These are phyloP conservation scores for Pisolithus microcarpus DNA, from an alignment of 768 basidiomycete genomes.

Conservation along the genomic window DNA sequence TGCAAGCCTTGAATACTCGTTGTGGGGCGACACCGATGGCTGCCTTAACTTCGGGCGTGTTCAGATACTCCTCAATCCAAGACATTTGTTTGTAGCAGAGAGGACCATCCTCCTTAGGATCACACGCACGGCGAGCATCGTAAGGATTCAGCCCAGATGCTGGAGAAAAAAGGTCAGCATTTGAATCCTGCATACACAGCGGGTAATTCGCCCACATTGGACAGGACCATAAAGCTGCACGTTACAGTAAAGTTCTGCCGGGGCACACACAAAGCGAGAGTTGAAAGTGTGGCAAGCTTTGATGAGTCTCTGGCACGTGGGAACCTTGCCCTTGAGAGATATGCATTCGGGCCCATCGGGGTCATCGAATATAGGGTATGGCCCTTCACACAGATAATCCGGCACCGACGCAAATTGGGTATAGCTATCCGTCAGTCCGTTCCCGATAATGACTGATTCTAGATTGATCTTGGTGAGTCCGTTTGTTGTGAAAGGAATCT, in stretches of 20 bases:
- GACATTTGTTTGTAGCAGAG: constrained; percentile 74
- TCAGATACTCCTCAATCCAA: constrained; percentile 90
- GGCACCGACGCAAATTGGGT: constrained; percentile 75
- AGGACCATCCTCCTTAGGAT: constrained; percentile 59
- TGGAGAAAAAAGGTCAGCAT: constrained; percentile 18
- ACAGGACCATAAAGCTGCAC: constrained; percentile 65
- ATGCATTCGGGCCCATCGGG: constrained; percentile 60
- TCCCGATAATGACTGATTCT: constrained; percentile 77
- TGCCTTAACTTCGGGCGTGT: constrained; percentile 68
- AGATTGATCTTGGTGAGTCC: constrained; percentile 66
- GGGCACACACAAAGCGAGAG: constrained; percentile 59
- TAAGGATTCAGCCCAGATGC: constrained; percentile 82
- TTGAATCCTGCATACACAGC: background rate
- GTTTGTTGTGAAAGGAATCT: constrained; percentile 34
- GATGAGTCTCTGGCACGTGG: constrained; percentile 68
- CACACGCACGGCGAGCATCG: constrained; percentile 74
- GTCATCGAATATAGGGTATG: constrained; percentile 74
- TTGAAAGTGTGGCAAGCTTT: constrained; percentile 60
- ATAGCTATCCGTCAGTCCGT: constrained; percentile 80
- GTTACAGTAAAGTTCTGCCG: constrained; percentile 76
- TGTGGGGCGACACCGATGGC: constrained; percentile 65
- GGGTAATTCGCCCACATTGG: constrained; percentile 42
- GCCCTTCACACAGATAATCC: constrained; percentile 77
- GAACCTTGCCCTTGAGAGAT: constrained; percentile 54
- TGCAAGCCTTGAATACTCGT: constrained; percentile 63